These are phyloP conservation scores for Papiliotrema flavescens DNA, from an alignment of 1,284 basidiomycete species.

Conservation along the genomic window DNA sequence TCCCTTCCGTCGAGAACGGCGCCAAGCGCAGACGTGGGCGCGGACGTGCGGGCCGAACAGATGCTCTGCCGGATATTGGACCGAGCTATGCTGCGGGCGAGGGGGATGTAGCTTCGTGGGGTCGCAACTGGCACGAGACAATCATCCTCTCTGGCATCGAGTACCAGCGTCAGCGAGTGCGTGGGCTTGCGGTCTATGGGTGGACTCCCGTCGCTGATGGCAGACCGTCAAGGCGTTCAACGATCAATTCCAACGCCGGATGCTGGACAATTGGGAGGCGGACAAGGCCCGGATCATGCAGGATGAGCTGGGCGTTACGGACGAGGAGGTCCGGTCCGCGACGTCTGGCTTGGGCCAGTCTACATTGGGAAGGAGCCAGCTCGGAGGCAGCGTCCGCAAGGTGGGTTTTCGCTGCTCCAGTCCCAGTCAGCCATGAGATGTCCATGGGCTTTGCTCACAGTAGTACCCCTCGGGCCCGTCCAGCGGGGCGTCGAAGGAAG, in stretches of 20 bases:
- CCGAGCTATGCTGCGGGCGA: slow-evolving; percentile 31
- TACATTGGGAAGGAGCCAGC: slow-evolving; percentile 26
- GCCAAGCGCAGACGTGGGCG: slow-evolving; percentile 14
- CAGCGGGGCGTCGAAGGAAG: slow-evolving; percentile 33
- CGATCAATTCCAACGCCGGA: slow-evolving; percentile 41
- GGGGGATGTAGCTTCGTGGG: slow-evolving; percentile 41
- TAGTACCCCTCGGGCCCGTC: slow-evolving; percentile 40
- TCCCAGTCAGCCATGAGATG: not conserved
- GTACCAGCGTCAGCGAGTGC: slow-evolving; percentile 40
- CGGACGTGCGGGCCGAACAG: not conserved
- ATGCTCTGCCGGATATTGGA: slow-evolving; percentile 26
- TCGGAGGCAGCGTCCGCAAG: slow-evolving; percentile 33
- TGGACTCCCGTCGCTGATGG: not conserved
- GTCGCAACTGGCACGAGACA: slow-evolving; percentile 48
- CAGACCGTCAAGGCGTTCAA: slow-evolving; percentile 45
- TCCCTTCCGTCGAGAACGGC: slow-evolving; percentile 19
- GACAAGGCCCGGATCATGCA: slow-evolving; percentile 43
- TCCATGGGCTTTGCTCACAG: slow-evolving; percentile 1
- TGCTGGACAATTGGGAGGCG: slow-evolving; percentile 41
- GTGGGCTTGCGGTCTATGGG: not conserved
- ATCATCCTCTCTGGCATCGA: slow-evolving; percentile 46
- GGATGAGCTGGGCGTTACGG: slow-evolving; percentile 46
- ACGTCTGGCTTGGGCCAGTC: slow-evolving; percentile 19
- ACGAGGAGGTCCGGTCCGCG: slow-evolving; percentile 37
- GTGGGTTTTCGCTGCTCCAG: slow-evolving; percentile 13